phyloP scores from a whole-genome alignment of 2,329 filamentous ascomycete species.

The Xylariaceae sp. region DNA sequence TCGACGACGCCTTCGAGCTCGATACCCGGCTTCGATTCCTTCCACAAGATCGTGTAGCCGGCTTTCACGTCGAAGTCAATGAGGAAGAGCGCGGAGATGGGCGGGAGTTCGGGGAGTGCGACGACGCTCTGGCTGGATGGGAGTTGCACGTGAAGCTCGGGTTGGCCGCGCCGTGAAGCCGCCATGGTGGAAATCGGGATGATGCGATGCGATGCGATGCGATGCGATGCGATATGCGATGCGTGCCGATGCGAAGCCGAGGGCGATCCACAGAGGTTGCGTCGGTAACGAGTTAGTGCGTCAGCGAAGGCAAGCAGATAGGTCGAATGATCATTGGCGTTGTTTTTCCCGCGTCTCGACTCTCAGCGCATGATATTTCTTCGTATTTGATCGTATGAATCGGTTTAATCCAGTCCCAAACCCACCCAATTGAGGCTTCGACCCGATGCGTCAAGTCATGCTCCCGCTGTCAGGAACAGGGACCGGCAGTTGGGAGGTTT shows the following conservation, averaged over 20 bases:
- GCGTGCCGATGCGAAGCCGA: conserved; percentile 1
- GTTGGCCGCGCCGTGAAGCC: conserved; percentile 33
- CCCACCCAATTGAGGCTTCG: not conserved
- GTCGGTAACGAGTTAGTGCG: too few species aligned
- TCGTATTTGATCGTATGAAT: not conserved
- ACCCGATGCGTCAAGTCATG: not conserved
- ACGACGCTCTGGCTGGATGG: conserved; percentile 29
- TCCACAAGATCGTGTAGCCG: conserved; percentile 88
- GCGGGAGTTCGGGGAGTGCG: conserved; percentile 45
- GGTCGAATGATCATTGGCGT: conserved; percentile 6
- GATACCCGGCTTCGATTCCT: conserved; percentile 63
- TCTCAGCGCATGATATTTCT: not conserved
- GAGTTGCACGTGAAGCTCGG: conserved; percentile 32
- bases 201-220: conserved; percentile 8
- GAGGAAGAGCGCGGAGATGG: conserved; percentile 75
- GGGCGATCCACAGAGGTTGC: too few species aligned
- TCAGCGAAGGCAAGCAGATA: not conserved
- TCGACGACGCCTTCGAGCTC: conserved; percentile 83
- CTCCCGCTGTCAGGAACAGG: not conserved
- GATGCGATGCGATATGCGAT: conserved; percentile 2
- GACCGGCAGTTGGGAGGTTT: not conserved
- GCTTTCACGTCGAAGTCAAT: conserved; percentile 91
- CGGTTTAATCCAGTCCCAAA: not conserved
- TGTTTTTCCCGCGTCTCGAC: not conserved
- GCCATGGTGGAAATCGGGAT: conserved; percentile 23